These are phyloP conservation scores for Pseudopithomyces chartarum DNA, from an alignment of 2,329 filamentous ascomycete genomes.

Conservation along the genomic window DNA sequence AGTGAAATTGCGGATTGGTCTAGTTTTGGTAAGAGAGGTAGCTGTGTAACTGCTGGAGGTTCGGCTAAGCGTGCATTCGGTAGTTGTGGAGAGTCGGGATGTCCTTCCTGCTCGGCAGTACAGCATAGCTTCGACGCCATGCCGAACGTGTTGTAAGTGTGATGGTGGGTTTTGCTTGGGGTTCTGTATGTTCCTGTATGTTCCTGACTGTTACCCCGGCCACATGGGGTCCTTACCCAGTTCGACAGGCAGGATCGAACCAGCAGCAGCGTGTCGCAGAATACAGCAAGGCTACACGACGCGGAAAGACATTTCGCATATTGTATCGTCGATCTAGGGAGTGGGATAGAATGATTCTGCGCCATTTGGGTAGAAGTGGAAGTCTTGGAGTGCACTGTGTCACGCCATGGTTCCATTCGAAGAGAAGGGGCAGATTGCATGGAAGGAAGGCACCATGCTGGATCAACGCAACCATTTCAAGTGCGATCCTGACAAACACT, in stretches of 20 bases:
- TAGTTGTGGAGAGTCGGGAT: slow-evolving; percentile 36
- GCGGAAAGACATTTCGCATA: too few species aligned
- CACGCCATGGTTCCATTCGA: too few species aligned
- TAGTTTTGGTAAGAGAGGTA: slow-evolving; percentile 27
- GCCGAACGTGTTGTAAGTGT: neutral
- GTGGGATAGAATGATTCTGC: too few species aligned
- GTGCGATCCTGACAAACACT: too few species aligned
- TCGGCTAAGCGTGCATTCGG: slow-evolving; percentile 39
- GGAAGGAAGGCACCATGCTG: too few species aligned
- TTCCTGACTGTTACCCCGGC: neutral
- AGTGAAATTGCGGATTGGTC: slow-evolving; percentile 26
- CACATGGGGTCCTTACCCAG: slow-evolving; percentile 16
- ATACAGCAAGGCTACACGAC: neutral
- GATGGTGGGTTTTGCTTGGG: slow-evolving; percentile 1
- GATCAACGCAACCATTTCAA: too few species aligned
- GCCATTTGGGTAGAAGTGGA: too few species aligned
- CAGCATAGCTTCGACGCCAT: slow-evolving; percentile 44
- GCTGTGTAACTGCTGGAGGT: slow-evolving; percentile 27
- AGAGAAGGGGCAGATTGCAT: too few species aligned
- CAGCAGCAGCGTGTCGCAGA: neutral
- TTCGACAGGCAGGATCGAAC: neutral
- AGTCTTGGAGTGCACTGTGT: too few species aligned
- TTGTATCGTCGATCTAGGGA: too few species aligned
- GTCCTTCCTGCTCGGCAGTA: slow-evolving; percentile 33
- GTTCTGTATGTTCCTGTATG: neutral